Percentiles rank a stretch among this genome's conserved stretches.
phyloP scores from a whole-genome alignment of 805 yeast genomes.

The Grigorovia jiainica region DNA sequence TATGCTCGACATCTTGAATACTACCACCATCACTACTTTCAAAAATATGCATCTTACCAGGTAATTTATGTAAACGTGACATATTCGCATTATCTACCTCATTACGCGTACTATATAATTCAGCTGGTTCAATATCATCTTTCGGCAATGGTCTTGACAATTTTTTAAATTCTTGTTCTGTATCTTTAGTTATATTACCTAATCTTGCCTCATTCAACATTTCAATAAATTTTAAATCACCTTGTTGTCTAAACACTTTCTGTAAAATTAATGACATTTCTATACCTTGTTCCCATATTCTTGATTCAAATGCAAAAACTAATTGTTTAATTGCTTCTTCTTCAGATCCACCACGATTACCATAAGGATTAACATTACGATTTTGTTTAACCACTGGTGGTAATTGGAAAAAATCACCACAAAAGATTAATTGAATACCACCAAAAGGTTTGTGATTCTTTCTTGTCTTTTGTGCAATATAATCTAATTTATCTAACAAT shows the following conservation, averaged over 20 bases:
- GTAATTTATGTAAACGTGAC: slow-evolving; percentile 36
- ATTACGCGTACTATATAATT: slow-evolving; percentile 58
- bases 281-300: slow-evolving; percentile 52
- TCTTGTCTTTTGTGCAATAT: slow-evolving; percentile 45
- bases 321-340: neutral
- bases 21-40: slow-evolving; percentile 49
- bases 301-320: slow-evolving; percentile 55
- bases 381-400: slow-evolving; percentile 45
- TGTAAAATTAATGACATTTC: slow-evolving; percentile 47
- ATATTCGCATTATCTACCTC: slow-evolving; percentile 66
- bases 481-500: slow-evolving; percentile 53
- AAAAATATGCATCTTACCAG: slow-evolving; percentile 36
- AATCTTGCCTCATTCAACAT: slow-evolving; percentile 70
- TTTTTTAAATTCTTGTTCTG: slow-evolving; percentile 40
- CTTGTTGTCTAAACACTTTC: slow-evolving; percentile 68
- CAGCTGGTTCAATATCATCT: slow-evolving; percentile 64
- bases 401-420: slow-evolving; percentile 77
- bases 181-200: slow-evolving; percentile 44
- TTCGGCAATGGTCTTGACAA: slow-evolving; percentile 44
- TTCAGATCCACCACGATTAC: too few species aligned
- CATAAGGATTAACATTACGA: slow-evolving; percentile 17
- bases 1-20: slow-evolving; percentile 31
- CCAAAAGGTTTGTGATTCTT: slow-evolving; percentile 54
- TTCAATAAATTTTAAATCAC: slow-evolving; percentile 56
- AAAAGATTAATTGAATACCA: slow-evolving; percentile 64